A percentile compares a stretch with the other conserved stretches of the same genome.
phyloP scores from a whole-genome alignment of 2,329 filamentous ascomycete species.

The Aspergillus hortae region DNA sequence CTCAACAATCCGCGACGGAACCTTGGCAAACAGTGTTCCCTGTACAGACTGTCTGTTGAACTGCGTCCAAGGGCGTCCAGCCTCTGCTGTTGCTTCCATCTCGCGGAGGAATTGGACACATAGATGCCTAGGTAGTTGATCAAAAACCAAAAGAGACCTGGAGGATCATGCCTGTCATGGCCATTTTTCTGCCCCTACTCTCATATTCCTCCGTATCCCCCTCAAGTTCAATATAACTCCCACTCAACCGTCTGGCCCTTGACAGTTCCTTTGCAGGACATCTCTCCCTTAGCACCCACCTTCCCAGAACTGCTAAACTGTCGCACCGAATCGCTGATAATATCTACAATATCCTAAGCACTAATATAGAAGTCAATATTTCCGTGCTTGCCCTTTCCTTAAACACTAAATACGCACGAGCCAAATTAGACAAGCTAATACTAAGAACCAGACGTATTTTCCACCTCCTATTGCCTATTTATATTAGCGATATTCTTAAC shows the following conservation, averaged over 20 bases:
- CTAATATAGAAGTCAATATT: constrained; percentile 25
- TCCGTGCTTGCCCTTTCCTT: constrained; percentile 21
- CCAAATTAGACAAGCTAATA: constrained; percentile 25
- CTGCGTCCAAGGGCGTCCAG: constrained; percentile 3
- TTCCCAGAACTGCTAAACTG: constrained; percentile 27
- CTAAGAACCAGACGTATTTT: constrained; percentile 12
- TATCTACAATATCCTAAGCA: constrained; percentile 34
- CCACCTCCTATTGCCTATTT: constrained; percentile 13
- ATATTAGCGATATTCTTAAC: constrained; percentile 31
- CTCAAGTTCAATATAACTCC: constrained; percentile 18
- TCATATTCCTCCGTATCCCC: too few species aligned
- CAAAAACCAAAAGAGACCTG: too few species aligned
- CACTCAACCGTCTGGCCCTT: constrained; percentile 17
- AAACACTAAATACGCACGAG: constrained; percentile 32
- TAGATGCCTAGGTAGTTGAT: constrained; percentile 36
- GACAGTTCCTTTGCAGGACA: constrained; percentile 26
- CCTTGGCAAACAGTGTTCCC: constrained; percentile 2
- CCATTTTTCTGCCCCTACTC: too few species aligned
- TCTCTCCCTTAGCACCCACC: constrained; percentile 34
- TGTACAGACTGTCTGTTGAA: neutral
- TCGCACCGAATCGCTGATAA: constrained; percentile 29
- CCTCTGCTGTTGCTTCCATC: constrained; percentile 7
- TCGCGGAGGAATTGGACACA: constrained; percentile 35
- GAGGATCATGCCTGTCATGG: too few species aligned
- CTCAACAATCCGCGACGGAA: constrained; percentile 6